Evolutionary conservation across 345 rosid genomes (phyloP), one percentile per base, ranked within the genome.

Genomic region (Abelmoschus esculentus): DNA sequence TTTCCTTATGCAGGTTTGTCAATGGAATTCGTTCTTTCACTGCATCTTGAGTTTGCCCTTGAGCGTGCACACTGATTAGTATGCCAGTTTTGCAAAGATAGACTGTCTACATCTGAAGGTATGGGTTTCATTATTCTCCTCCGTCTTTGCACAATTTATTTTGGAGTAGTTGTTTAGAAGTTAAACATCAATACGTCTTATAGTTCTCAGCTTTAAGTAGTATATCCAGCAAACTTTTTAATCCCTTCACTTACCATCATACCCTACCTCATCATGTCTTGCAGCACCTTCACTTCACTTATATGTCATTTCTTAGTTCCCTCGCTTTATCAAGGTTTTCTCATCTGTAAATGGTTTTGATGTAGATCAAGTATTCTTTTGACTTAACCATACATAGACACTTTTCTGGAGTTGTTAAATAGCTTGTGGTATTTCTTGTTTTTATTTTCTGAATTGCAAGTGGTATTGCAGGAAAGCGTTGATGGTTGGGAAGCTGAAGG

Each of bases 1-100:
- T 70, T 78, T 84, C 73, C 66, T 79, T 79, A 82, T 84, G 90
- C 93, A 87, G 93, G 92, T 85, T 73, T 80, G 79, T 80, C 52
- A 64, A 74, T 52, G 77, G 71, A 77, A 61, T 78, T 77, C 61
- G 14, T 49, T 46, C 61, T 36, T 73, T 74, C 70, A 19, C 62
- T 52, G 50, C 54, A 71, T 70, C 61, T 58, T 68, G 36, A 28
- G 76, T 22, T 22, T 22, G 26, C 26, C 26, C 26, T 22, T 22
- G 26, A 22, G 26, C 26, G 26, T 76, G 64, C 31, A 47, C 44
- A 47, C 58, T 47, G 70, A 74, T 46, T 74, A 76, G 71, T 78
- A 46, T 75, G 79, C 78, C 73, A 67, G 74, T 73, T 67, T 77
- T 76, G 78, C 77, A 67, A 76, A n/a, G 59, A 78, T 78, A 82